phyloP scores from a whole-genome alignment of 208 protist species.

The Leishmania aethiopica region DNA sequence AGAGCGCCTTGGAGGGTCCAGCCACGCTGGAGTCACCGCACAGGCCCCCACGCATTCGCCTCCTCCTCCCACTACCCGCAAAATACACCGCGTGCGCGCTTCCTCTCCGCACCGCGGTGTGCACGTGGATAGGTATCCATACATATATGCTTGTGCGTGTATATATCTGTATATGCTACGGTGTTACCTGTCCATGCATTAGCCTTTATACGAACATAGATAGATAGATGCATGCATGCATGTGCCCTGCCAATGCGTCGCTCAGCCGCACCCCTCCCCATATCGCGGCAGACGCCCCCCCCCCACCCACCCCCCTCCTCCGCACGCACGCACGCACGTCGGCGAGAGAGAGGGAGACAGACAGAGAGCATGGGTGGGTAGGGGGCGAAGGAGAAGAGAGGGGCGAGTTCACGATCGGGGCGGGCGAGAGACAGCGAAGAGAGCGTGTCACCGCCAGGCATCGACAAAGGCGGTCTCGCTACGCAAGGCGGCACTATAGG shows the following conservation, averaged over 20 bases:
- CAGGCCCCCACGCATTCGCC: background rate
- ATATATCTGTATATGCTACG: background rate
- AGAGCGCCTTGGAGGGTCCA: background rate
- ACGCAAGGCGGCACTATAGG: constrained; percentile 49
- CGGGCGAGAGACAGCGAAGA: background rate
- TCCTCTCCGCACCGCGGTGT: background rate
- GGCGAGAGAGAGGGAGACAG: no score
- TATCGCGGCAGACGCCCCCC: background rate
- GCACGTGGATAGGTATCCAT: background rate
- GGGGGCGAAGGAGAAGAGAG: background rate
- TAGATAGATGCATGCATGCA: background rate
- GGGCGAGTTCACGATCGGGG: background rate
- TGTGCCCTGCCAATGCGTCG: background rate
- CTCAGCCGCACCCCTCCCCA: background rate
- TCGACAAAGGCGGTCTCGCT: constrained; percentile 66
- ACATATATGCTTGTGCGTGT: background rate
- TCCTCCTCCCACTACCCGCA: background rate
- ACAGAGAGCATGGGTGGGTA: background rate
- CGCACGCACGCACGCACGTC: background rate
- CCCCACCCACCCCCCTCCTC: background rate
- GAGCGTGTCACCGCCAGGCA: constrained; percentile 12
- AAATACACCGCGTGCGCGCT: background rate
- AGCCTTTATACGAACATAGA: background rate
- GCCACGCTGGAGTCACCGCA: background rate
- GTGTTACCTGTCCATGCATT: background rate